phyloP scores from a whole-genome alignment of 345 rosid species.

The Lepidium africanum region DNA sequence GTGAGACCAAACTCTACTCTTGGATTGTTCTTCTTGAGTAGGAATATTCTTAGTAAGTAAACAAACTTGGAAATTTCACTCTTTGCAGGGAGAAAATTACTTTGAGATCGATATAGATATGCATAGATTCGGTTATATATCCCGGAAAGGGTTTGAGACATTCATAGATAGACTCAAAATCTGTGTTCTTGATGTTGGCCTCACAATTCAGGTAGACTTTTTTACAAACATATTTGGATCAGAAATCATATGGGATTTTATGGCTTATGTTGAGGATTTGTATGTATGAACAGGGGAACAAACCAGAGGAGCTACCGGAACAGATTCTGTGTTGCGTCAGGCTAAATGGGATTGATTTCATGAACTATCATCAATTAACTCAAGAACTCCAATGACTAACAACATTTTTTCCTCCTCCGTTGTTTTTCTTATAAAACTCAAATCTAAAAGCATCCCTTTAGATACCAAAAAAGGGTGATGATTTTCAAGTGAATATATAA shows the following conservation, averaged over 20 bases:
- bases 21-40: not conserved
- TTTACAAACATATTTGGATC: not conserved
- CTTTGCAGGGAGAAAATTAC: slow-evolving; percentile 77
- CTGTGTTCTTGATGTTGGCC: slow-evolving; percentile 81
- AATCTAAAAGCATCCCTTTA: slow-evolving; percentile 7
- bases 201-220: slow-evolving; percentile 73
- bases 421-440: too few species aligned
- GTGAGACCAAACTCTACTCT: slow-evolving; percentile 34
- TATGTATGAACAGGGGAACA: slow-evolving; percentile 55
- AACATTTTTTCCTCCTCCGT: not conserved
- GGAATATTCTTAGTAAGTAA: not conserved
- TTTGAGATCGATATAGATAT: slow-evolving; percentile 90
- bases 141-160: slow-evolving; percentile 87
- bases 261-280: slow-evolving; percentile 1
- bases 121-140: slow-evolving; percentile 91
- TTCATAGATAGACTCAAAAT: slow-evolving; percentile 70
- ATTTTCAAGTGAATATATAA: slow-evolving; percentile 17
- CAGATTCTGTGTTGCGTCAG: slow-evolving; percentile 78
- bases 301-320: slow-evolving; percentile 90
- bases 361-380: slow-evolving; percentile 57
- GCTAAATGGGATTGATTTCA: slow-evolving; percentile 67
- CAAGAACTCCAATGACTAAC: slow-evolving; percentile 37
- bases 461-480: slow-evolving; percentile 15
- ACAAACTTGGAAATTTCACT: not conserved
- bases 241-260: not conserved